A percentile compares a stretch with the other conserved stretches of the same genome.
phyloP scores from a whole-genome alignment of 1,284 basidiomycete genomes.

The Xerocomus nothofagi region DNA sequence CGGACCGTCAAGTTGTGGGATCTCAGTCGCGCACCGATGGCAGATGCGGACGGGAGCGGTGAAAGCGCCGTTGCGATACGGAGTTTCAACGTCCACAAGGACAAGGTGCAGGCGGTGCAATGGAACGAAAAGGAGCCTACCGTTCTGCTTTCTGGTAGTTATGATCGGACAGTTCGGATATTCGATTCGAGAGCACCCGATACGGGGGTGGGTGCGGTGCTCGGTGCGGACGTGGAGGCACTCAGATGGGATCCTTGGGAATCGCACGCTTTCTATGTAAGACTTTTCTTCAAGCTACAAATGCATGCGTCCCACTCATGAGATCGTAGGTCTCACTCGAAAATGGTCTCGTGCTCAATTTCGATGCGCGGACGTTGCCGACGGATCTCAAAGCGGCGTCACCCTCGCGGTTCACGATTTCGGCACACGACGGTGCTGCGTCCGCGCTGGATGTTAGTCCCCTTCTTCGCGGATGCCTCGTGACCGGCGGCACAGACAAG shows the following conservation, averaged over 20 bases:
- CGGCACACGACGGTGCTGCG: constrained; percentile 94
- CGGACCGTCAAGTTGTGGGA: constrained; percentile 98
- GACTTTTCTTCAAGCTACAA: constrained; percentile 28
- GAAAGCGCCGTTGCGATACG: constrained; percentile 56
- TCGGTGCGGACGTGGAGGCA: constrained; percentile 92
- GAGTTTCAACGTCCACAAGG: constrained; percentile 87
- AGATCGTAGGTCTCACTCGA: constrained; percentile 80
- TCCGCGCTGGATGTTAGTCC: constrained; percentile 91
- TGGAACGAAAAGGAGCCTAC: constrained; percentile 91
- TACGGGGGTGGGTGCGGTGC: constrained; percentile 72
- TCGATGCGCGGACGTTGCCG: constrained; percentile 84
- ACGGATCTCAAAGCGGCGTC: constrained; percentile 60
- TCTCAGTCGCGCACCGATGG: constrained; percentile 68
- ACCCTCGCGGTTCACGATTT: constrained; percentile 82
- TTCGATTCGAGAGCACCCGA: constrained; percentile 90
- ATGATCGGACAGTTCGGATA: constrained; percentile 89
- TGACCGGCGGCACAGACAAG: constrained; percentile 93
- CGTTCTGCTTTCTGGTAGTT: constrained; percentile 89
- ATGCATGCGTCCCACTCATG: constrained; percentile 1
- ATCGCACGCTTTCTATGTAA: constrained; percentile 81
- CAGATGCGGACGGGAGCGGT: constrained; percentile 45
- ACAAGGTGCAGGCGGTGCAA: constrained; percentile 97
- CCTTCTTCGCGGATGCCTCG: constrained; percentile 87
- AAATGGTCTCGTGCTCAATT: constrained; percentile 90
- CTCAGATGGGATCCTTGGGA: constrained; percentile 97